These are phyloP conservation scores for Chimonanthus salicifolius DNA, from an alignment of 164 flowering plant species.

Conservation along the genomic window DNA sequence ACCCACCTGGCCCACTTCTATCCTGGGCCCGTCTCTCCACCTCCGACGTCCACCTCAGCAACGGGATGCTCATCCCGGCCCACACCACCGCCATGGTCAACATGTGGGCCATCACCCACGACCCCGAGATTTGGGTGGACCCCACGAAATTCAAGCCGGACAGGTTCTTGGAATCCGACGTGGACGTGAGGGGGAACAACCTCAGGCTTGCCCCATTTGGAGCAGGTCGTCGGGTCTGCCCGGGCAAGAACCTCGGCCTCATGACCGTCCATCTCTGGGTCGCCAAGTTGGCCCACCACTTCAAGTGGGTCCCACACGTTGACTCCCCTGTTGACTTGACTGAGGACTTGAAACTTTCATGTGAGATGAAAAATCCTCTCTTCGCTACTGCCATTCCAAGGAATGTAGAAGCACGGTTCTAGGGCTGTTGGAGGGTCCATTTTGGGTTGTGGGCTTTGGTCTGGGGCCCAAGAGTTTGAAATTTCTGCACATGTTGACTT, in stretches of 20 bases:
- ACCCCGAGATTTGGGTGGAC: constrained; percentile 40
- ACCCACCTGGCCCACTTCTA: constrained; percentile 57
- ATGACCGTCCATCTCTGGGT: constrained; percentile 46
- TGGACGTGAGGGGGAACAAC: constrained; percentile 45
- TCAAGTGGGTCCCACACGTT: constrained; percentile 29
- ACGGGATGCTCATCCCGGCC: constrained; percentile 44
- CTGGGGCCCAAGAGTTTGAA: no score
- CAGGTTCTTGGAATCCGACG: constrained; percentile 30
- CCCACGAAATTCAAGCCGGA: constrained; percentile 41
- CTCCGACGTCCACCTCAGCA: constrained; percentile 44
- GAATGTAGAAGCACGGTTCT: constrained; percentile 1
- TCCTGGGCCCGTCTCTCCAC: constrained; percentile 51
- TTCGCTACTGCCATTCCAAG: constrained; percentile 19
- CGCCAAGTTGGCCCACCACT: constrained; percentile 39
- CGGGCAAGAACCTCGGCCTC: constrained; percentile 46
- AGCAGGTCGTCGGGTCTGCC: constrained; percentile 56
- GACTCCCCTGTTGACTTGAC: constrained; percentile 27
- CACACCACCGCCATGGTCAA: constrained; percentile 66
- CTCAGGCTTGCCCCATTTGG: constrained; percentile 59
- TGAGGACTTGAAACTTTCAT: constrained; percentile 45
- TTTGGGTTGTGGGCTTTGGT: neutral
- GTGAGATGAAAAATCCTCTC: constrained; percentile 51
- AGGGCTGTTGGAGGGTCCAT: neutral
- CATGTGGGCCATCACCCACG: constrained; percentile 77
- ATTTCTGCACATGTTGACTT: no score